Evolutionary conservation across 2,329 filamentous ascomycete species (phyloP).

Genomic region (Fusarium nelsonii): DNA sequence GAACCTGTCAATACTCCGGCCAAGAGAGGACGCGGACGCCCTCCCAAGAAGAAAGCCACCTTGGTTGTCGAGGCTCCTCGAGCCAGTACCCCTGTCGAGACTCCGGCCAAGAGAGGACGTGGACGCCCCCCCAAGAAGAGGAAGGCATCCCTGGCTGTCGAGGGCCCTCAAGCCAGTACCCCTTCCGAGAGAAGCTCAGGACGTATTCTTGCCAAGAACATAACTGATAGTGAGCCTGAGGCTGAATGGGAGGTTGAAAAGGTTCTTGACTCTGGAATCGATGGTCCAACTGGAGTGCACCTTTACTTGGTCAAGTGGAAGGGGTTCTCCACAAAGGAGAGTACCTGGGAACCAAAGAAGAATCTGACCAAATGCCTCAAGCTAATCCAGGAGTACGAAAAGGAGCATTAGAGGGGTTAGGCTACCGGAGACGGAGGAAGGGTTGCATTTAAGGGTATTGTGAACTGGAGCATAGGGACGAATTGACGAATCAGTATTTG

Average conservation of each 20-base stretch:
- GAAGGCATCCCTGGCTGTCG: slow-evolving; percentile 8
- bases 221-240: slow-evolving; percentile 28
- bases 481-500: background rate
- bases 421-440: background rate
- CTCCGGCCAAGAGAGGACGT: slow-evolving; percentile 16
- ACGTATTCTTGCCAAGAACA: slow-evolving; percentile 18
- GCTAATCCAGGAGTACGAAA: slow-evolving; percentile 56
- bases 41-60: slow-evolving; percentile 27
- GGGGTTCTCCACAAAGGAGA: slow-evolving; percentile 58
- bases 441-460: background rate
- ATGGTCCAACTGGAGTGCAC: slow-evolving; percentile 54
- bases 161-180: background rate
- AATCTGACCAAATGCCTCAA: slow-evolving; percentile 58
- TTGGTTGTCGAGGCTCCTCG: background rate
- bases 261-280: slow-evolving; percentile 58
- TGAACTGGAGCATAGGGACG: background rate
- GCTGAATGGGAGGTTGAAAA: slow-evolving; percentile 62
- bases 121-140: slow-evolving; percentile 26
- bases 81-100: background rate
- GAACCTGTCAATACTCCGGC: background rate
- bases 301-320: slow-evolving; percentile 68
- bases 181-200: slow-evolving; percentile 4
- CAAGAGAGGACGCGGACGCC: slow-evolving; percentile 32
- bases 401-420: background rate
- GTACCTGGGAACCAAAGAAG: slow-evolving; percentile 66